Conservation (phyloP, 176 grass and related monocot genomes). For the Oryza glaberrima region DNA sequence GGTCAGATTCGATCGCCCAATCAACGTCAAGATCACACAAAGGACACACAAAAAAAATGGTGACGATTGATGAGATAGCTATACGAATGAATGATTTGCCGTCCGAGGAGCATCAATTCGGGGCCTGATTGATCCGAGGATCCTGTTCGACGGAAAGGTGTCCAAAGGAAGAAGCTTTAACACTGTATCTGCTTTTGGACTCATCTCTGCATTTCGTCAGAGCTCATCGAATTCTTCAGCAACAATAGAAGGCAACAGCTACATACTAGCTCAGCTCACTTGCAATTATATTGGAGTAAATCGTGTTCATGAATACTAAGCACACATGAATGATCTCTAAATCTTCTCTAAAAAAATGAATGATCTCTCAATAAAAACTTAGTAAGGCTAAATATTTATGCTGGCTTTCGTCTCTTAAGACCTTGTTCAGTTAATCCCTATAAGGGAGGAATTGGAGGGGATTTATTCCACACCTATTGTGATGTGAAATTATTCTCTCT, state of each 20-base stretch:
- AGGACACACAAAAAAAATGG: neutral
- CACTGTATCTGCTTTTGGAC: neutral
- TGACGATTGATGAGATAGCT: neutral
- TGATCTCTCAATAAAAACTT: too few relatives aligned
- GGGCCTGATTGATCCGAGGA: neutral
- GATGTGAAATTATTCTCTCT: too few relatives aligned
- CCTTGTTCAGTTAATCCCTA: too few relatives aligned
- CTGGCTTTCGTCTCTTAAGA: too few relatives aligned
- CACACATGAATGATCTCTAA: too few relatives aligned
- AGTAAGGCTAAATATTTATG: too few relatives aligned
- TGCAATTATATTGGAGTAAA: too few relatives aligned
- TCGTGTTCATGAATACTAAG: too few relatives aligned
- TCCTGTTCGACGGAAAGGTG: neutral
- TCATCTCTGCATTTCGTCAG: neutral
- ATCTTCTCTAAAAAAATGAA: too few relatives aligned
- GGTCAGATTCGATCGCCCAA: neutral
- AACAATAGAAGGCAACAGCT: neutral
- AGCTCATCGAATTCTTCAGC: neutral
- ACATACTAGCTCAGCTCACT: neutral
- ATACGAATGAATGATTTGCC: neutral
- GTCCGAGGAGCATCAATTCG: neutral
- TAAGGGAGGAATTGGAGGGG: too few relatives aligned
- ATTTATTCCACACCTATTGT: too few relatives aligned
- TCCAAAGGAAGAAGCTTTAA: neutral
- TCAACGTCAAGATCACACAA: slow-evolving; percentile 5